Evolutionary conservation across 352 stramenopile genomes (phyloP).

Genomic region (Phytopythium kandeliae): DNA sequence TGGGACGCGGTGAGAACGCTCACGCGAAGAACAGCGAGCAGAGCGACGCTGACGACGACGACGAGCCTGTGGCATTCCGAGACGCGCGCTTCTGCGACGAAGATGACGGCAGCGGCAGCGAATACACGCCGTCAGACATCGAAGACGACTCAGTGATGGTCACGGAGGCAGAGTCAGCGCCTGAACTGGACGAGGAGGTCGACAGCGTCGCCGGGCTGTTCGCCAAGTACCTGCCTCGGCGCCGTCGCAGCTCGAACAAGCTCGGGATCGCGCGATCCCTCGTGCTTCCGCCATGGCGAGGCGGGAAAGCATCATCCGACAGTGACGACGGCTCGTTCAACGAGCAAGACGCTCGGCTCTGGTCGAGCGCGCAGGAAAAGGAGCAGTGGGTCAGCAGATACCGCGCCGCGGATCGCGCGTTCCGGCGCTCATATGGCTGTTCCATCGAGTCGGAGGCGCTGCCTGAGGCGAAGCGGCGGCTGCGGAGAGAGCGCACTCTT

Average conservation of each 20-base stretch:
- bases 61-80: slow-evolving; percentile 9
- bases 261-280: slow-evolving; percentile 6
- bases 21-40: no score
- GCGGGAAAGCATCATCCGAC: slow-evolving; percentile 5
- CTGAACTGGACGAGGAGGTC: slow-evolving; percentile 9
- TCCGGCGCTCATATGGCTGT: slow-evolving; percentile 22
- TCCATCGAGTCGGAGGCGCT: slow-evolving; percentile 29
- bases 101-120: slow-evolving; percentile 18
- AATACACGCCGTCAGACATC: slow-evolving; percentile 23
- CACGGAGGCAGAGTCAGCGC: slow-evolving; percentile 8
- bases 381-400: slow-evolving; percentile 24
- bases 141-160: slow-evolving; percentile 12
- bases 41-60: slow-evolving; percentile 2
- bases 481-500: slow-evolving; percentile 14
- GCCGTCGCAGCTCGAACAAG: slow-evolving; percentile 9
- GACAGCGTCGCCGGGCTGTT: slow-evolving; percentile 10
- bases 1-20: neutral
- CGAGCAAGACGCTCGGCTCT: slow-evolving; percentile 24
- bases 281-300: slow-evolving; percentile 10
- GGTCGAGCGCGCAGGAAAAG: slow-evolving; percentile 24
- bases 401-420: slow-evolving; percentile 13
- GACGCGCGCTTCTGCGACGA: slow-evolving; percentile 13
- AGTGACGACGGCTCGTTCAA: slow-evolving; percentile 29
- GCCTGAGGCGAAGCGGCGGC: slow-evolving; percentile 19
- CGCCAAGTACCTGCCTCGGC: slow-evolving; percentile 5